Percentiles rank a stretch among this genome's conserved stretches.
phyloP scores from a whole-genome alignment of 1,139 yeast genomes.

The Kodamaea arcana region DNA sequence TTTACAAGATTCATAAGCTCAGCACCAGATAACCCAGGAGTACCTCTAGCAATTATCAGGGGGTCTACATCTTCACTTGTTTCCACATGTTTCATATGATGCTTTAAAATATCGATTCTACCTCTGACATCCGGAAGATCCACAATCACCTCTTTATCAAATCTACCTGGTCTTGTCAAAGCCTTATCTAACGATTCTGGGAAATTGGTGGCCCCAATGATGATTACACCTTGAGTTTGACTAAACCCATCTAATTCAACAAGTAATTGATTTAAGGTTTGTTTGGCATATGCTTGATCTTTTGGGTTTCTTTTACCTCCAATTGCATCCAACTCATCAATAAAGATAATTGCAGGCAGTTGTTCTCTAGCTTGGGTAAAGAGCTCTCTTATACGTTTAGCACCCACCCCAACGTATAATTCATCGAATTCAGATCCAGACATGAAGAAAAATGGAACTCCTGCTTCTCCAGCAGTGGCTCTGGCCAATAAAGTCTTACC shows the following conservation, averaged over 20 bases:
- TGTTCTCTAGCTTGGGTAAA: slow-evolving; percentile 90
- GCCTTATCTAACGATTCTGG: slow-evolving; percentile 97
- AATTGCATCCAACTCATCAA: slow-evolving; percentile 96
- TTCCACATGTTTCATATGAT: slow-evolving; percentile 89
- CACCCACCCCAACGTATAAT: slow-evolving; percentile 97
- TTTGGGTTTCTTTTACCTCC: slow-evolving; percentile 97
- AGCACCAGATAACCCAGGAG: slow-evolving; percentile 97
- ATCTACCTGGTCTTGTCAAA: slow-evolving; percentile 95
- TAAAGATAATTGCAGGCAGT: slow-evolving; percentile 95
- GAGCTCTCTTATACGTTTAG: slow-evolving; percentile 92
- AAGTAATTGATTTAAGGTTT: slow-evolving; percentile 89
- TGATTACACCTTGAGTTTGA: slow-evolving; percentile 87
- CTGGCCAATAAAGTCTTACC: slow-evolving; percentile 97
- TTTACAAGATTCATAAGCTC: slow-evolving; percentile 92
- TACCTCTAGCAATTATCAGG: slow-evolving; percentile 86
- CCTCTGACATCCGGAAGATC: slow-evolving; percentile 98
- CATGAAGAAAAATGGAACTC: slow-evolving; percentile 97
- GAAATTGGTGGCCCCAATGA: slow-evolving; percentile 97
- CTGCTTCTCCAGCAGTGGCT: slow-evolving; percentile 99
- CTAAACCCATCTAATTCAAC: slow-evolving; percentile 97
- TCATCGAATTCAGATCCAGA: slow-evolving; percentile 98
- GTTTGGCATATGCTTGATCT: slow-evolving; percentile 97
- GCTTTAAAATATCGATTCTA: slow-evolving; percentile 85
- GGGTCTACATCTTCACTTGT: slow-evolving; percentile 83
- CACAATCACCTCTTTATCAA: slow-evolving; percentile 92